Base-by-base conservation (phyloP, 441 rosid genomes). In the Populus hybrid region DNA sequence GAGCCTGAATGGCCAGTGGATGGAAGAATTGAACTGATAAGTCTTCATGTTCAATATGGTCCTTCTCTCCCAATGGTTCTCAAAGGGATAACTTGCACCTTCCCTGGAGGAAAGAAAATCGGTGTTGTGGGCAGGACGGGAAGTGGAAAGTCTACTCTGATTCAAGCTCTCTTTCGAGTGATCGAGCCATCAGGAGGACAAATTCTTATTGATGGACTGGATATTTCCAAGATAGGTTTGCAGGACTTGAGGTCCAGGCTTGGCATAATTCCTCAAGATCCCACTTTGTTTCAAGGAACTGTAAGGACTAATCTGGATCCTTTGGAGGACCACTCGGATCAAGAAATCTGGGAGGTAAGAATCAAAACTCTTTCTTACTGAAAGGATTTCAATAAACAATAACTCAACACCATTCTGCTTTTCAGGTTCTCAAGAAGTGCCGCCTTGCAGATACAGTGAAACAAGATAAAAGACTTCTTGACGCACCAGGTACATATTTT, bases 121-220 rank as follows among this genome's bases (percentile, higher is more conserved):
- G 92, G 92, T 64, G 86, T 92, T 4, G 93, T 92, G 9, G 94
- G 96, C 10, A 83, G 96, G 74, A 90, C 94, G 1, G 96, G 96
- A 20, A 92, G 96, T 2, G 96, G 94, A 46, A 92, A 92, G 74
- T 92, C 96, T 50, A 90, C 94, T 57, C 84, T 92, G 20, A 92
- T 92, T 68, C 94, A 89, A 80, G 90, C 94, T 66, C 88, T 89
- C 42, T 90, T 90, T 1, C 80, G 97, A 79, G 86, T 86, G n/a
- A 87, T 90, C 6, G 93, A 92, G 80, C 91, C 92, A 20, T 78
- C 87, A 2, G 85, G 78, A 54, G 94, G 93, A 54, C 69, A 70
- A 46, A 89, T 92, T 63, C 66, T 63, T 69, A 75, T 90, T 32
- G 97, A 92, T 69, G 91, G 91, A 34, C 34, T 83, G 8, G 94